phyloP scores from a whole-genome alignment of 2,329 filamentous ascomycete species.

The Penicillium sp. region DNA sequence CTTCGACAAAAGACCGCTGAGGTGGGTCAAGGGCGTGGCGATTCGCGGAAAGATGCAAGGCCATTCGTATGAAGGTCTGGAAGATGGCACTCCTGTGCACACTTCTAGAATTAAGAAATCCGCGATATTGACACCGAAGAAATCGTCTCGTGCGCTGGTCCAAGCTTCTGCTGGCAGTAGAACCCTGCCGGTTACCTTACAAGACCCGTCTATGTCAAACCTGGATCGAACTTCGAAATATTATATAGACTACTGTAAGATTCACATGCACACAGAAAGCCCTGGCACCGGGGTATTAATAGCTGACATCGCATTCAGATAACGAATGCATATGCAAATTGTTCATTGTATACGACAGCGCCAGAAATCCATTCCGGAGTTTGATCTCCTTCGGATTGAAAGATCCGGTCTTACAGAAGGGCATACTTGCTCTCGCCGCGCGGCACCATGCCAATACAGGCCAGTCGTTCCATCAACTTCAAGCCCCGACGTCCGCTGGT shows the following conservation, averaged over 20 bases:
- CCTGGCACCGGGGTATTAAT: neutral
- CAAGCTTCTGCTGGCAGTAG: neutral
- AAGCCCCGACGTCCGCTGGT: constrained; percentile 3
- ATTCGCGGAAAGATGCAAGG: constrained; percentile 35
- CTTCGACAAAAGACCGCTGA: constrained; percentile 30
- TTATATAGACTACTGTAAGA: constrained; percentile 5
- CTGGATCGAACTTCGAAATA: constrained; percentile 16
- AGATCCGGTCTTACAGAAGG: constrained; percentile 29
- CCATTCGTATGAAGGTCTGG: constrained; percentile 13
- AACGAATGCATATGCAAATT: constrained; percentile 36
- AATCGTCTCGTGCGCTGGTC: neutral
- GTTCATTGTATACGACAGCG: constrained; percentile 36
- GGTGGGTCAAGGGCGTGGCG: constrained; percentile 38
- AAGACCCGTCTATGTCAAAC: constrained; percentile 4
- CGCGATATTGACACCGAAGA: neutral
- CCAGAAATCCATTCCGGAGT: constrained; percentile 33
- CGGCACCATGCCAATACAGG: constrained; percentile 33
- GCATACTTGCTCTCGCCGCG: constrained; percentile 34
- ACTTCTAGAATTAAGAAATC: neutral
- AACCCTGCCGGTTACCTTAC: neutral
- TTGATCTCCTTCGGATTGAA: constrained; percentile 31
- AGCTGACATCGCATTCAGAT: constrained; percentile 19
- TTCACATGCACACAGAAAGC: no score
- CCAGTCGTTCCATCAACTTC: constrained; percentile 21
- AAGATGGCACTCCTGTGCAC: neutral